Conservation (phyloP, 768 basidiomycete species). For the Tylopilus felleus region DNA sequence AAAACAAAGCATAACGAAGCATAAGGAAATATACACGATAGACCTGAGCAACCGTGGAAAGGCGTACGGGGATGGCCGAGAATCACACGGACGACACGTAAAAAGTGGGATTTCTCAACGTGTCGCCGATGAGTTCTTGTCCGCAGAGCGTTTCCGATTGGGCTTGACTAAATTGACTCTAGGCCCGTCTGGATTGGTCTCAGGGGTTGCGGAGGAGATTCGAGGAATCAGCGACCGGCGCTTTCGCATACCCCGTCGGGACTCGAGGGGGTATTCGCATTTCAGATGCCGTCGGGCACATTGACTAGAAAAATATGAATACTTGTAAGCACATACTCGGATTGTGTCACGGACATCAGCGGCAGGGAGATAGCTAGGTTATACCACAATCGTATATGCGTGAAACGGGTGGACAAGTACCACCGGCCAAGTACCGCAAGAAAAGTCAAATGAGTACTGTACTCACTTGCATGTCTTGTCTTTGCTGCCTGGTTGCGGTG, state of each 20-base stretch:
- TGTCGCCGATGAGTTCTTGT: constrained; percentile 24
- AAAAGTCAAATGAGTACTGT: not conserved
- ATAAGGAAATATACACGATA: constrained; percentile 14
- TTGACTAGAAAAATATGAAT: constrained; percentile 48
- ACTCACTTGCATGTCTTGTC: constrained; percentile 68
- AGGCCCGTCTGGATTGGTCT: constrained; percentile 23
- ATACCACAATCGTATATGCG: constrained; percentile 5
- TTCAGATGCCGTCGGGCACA: constrained; percentile 65
- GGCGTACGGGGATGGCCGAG: constrained; percentile 1
- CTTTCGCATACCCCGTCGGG: constrained; percentile 63
- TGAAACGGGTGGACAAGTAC: constrained; percentile 13
- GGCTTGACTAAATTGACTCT: constrained; percentile 22
- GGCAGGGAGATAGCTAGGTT: constrained; percentile 16
- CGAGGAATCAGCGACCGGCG: constrained; percentile 36
- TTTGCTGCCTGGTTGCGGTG: constrained; percentile 48
- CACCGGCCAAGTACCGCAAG: constrained; percentile 2
- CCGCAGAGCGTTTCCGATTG: constrained; percentile 27
- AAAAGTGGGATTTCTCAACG: not conserved
- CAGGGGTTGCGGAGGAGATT: constrained; percentile 24
- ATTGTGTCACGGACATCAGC: constrained; percentile 28
- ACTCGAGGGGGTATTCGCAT: constrained; percentile 71
- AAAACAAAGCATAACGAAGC: constrained; percentile 25
- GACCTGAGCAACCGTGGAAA: constrained; percentile 1
- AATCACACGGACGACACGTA: constrained; percentile 11
- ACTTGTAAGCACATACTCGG: constrained; percentile 21